phyloP scores from a whole-genome alignment of 2,329 filamentous ascomycete genomes.

The Fusarium mangiferae region DNA sequence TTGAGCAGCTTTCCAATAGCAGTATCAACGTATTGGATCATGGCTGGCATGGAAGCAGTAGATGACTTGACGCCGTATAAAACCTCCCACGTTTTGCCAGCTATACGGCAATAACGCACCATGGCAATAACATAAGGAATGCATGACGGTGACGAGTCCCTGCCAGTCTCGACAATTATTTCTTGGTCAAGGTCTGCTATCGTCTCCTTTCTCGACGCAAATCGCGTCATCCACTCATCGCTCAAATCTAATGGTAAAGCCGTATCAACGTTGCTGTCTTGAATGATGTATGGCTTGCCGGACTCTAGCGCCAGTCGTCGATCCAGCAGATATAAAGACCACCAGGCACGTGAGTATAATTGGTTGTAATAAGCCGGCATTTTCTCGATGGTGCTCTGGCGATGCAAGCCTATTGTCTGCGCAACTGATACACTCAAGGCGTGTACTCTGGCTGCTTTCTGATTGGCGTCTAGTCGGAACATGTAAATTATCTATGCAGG shows the following conservation, averaged over 20 bases:
- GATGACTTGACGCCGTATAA: constrained; percentile 25
- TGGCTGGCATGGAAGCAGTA: constrained; percentile 7
- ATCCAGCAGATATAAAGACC: constrained; percentile 26
- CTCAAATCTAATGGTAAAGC: constrained; percentile 22
- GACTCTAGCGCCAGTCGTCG: constrained; percentile 31
- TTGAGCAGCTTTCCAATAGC: constrained; percentile 15
- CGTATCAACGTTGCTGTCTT: constrained; percentile 30
- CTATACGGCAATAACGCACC: constrained; percentile 27
- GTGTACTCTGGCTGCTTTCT: constrained; percentile 21
- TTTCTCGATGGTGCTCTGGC: constrained; percentile 18
- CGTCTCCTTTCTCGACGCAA: not conserved
- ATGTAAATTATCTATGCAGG: constrained; percentile 20
- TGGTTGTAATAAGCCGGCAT: constrained; percentile 28
- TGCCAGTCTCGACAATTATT: not conserved
- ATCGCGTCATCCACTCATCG: constrained; percentile 29
- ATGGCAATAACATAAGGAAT: constrained; percentile 27
- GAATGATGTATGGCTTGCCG: constrained; percentile 28
- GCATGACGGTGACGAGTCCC: not conserved
- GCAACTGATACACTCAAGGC: constrained; percentile 25
- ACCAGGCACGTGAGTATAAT: constrained; percentile 30
- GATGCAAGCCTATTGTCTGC: constrained; percentile 28
- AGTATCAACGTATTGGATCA: constrained; percentile 27
- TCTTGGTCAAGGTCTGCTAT: constrained; percentile 7
- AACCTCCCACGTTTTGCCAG: constrained; percentile 32
- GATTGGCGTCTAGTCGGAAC: constrained; percentile 32